Evolutionary conservation across 192 early-diverging fungal species (phyloP).

Genomic region (Podila horticola): DNA sequence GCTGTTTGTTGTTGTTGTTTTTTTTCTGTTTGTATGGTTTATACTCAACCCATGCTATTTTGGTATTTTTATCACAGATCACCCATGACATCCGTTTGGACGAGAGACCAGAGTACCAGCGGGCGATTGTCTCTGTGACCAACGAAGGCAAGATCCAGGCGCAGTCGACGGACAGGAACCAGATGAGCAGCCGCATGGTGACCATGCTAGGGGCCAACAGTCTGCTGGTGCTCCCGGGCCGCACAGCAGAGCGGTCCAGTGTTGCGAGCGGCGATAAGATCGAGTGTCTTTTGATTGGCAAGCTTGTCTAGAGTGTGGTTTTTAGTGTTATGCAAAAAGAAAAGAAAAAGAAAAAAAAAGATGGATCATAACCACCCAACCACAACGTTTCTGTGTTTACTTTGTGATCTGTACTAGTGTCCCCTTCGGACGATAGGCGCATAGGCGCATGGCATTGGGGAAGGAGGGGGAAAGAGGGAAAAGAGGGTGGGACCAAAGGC

Average conservation of each 20-base stretch:
- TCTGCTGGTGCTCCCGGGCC: conserved; percentile 76
- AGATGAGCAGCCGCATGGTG: conserved; percentile 83
- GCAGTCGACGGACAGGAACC: conserved; percentile 69
- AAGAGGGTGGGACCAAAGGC: neutral
- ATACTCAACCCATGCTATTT: neutral
- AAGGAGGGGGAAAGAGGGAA: neutral
- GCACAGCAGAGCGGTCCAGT: conserved; percentile 21
- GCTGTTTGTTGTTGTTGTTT: too few species aligned
- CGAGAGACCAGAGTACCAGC: conserved; percentile 76
- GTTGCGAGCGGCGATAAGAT: conserved; percentile 57
- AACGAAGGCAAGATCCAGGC: conserved; percentile 53
- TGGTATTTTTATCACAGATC: conserved; percentile 42
- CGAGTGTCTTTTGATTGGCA: conserved; percentile 65
- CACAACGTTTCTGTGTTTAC: neutral
- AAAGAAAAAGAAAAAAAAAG: too few species aligned
- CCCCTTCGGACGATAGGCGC: neutral
- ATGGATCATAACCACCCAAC: neutral
- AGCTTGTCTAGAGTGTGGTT: conserved; percentile 32
- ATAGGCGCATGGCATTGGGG: neutral
- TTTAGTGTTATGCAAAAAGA: neutral
- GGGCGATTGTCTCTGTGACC: conserved; percentile 53
- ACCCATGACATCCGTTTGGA: conserved; percentile 66
- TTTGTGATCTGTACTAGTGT: neutral
- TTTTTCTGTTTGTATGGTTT: too few species aligned
- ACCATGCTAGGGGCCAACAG: conserved; percentile 85